phyloP scores from a whole-genome alignment of 2,329 filamentous ascomycete genomes.

The Venturia carpophila region DNA sequence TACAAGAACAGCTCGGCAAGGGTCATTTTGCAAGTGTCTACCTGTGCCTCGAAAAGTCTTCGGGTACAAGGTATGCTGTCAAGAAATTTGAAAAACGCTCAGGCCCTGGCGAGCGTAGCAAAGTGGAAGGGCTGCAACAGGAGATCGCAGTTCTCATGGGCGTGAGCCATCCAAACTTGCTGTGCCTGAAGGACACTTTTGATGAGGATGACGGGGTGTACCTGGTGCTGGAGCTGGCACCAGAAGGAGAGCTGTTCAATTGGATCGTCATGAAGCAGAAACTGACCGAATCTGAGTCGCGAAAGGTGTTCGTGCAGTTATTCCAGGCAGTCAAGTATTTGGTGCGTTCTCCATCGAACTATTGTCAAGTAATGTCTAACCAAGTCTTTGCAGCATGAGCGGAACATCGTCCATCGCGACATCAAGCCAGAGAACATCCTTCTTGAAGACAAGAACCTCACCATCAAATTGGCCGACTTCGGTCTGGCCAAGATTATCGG shows the following conservation, averaged over 20 bases:
- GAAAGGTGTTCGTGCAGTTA: conserved; percentile 81
- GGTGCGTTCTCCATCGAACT: conserved; percentile 47
- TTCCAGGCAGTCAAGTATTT: conserved; percentile 94
- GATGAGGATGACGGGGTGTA: conserved; percentile 87
- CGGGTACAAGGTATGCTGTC: conserved; percentile 77
- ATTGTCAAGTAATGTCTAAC: conserved; percentile 26
- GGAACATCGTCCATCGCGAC: conserved; percentile 93
- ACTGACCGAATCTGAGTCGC: conserved; percentile 71
- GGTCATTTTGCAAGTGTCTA: conserved; percentile 95
- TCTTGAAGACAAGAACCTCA: conserved; percentile 72
- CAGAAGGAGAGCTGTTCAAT: conserved; percentile 94
- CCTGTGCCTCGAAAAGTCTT: conserved; percentile 76
- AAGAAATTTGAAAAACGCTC: conserved; percentile 88
- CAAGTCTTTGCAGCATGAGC: conserved; percentile 62
- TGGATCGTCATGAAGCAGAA: conserved; percentile 87
- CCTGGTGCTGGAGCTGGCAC: conserved; percentile 79
- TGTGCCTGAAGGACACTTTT: conserved; percentile 92
- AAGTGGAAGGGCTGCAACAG: conserved; percentile 80
- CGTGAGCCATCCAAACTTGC: conserved; percentile 87
- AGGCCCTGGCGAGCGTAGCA: conserved; percentile 74
- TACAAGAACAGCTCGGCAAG: conserved; percentile 81
- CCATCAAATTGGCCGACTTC: conserved; percentile 91
- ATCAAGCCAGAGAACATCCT: conserved; percentile 98
- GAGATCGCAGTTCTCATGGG: conserved; percentile 96
- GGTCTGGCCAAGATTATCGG: conserved; percentile 97